Evolutionary conservation across 2,329 filamentous ascomycete species (phyloP).

Genomic region (Cladosporium velox): DNA sequence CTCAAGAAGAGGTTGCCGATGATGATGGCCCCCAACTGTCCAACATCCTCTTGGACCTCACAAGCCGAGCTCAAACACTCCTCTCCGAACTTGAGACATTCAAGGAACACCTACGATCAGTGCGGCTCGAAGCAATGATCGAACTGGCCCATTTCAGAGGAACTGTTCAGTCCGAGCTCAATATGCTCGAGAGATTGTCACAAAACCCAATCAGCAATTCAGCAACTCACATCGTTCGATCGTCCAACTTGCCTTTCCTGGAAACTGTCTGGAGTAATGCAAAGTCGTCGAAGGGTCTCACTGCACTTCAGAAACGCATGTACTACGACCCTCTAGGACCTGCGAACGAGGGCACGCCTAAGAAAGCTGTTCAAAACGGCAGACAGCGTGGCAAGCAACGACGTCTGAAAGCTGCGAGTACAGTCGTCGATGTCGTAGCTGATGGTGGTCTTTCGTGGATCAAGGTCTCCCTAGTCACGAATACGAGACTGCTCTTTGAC

Average conservation of each 20-base stretch:
- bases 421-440: constrained; percentile 64
- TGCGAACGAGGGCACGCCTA: neutral
- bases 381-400: constrained; percentile 35
- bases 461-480: constrained; percentile 67
- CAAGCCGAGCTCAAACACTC: constrained; percentile 42
- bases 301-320: constrained; percentile 59
- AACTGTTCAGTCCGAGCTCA: constrained; percentile 39
- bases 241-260: constrained; percentile 67
- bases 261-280: constrained; percentile 64
- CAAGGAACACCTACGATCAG: constrained; percentile 36
- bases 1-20: constrained; percentile 5
- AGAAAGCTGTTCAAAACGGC: constrained; percentile 24
- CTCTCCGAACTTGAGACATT: constrained; percentile 47
- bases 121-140: constrained; percentile 40
- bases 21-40: constrained; percentile 15
- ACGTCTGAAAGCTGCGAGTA: constrained; percentile 26
- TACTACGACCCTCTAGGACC: constrained; percentile 41
- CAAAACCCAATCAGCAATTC: constrained; percentile 30
- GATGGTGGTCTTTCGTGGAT: constrained; percentile 66
- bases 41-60: constrained; percentile 33
- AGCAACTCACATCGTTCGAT: constrained; percentile 58
- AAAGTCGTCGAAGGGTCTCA: constrained; percentile 58
- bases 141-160: constrained; percentile 39
- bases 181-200: constrained; percentile 35
- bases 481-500: constrained; percentile 65